Evolutionary conservation across 148 eudicot genomes (phyloP).

Genomic region (Rhododendron kiyosumense): DNA sequence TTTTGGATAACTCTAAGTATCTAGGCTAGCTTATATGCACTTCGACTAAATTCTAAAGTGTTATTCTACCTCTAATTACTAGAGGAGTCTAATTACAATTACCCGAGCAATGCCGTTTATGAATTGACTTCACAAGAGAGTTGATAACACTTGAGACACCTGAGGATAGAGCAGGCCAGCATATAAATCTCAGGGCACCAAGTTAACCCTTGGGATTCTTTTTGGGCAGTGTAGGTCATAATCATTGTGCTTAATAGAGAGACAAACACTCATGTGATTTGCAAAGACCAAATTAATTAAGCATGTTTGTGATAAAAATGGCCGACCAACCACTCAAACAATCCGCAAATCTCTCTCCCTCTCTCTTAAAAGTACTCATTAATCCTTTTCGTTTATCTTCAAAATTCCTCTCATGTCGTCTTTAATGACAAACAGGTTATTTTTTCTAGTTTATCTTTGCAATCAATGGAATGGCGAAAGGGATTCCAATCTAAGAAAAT

Average conservation of each 20-base stretch:
- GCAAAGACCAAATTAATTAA: background rate
- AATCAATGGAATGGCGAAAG: background rate
- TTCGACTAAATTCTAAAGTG: too few relatives aligned
- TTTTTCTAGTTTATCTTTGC: background rate
- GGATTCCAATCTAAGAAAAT: background rate
- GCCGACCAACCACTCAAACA: conserved; percentile 1
- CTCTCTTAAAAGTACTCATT: background rate
- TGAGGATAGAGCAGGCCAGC: too few relatives aligned
- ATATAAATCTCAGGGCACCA: background rate
- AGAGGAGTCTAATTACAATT: background rate
- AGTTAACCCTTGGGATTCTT: background rate
- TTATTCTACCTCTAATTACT: too few relatives aligned
- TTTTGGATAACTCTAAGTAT: too few relatives aligned
- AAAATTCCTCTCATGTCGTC: background rate
- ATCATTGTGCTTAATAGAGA: background rate
- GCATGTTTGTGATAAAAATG: background rate
- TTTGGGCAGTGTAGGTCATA: background rate
- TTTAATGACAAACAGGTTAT: background rate
- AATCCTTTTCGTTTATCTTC: background rate
- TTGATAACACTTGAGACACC: background rate
- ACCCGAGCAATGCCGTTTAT: background rate
- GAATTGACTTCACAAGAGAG: background rate
- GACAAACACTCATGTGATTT: background rate
- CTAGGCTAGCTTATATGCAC: too few relatives aligned
- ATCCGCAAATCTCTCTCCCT: background rate